A percentile compares a stretch with the other conserved stretches of the same genome.
These are phyloP conservation scores for Nepenthes gracilis DNA, from an alignment of 148 eudicot genomes.

Conservation along the genomic window DNA sequence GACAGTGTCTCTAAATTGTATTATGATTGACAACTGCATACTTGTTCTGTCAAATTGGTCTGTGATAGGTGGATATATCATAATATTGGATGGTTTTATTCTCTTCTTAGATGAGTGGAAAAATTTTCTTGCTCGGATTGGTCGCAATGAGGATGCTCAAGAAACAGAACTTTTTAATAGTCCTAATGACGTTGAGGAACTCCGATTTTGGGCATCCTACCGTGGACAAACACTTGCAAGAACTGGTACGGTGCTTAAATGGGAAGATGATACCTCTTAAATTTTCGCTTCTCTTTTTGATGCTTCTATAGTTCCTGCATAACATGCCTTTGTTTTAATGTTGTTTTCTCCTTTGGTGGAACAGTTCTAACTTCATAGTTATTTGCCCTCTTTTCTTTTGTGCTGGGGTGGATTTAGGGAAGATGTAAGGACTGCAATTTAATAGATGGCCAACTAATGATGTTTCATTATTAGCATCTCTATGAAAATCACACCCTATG, in stretches of 20 bases:
- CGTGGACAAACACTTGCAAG: constrained; percentile 96
- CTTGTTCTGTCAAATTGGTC: background rate
- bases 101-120: constrained; percentile 76
- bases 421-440: too few relatives aligned
- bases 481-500: too few relatives aligned
- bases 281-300: background rate
- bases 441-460: too few relatives aligned
- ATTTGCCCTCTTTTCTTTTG: too few relatives aligned
- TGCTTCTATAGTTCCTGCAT: background rate
- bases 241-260: constrained; percentile 41
- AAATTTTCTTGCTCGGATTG: constrained; percentile 90
- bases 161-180: constrained; percentile 72
- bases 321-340: background rate
- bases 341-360: too few relatives aligned
- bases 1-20: too few relatives aligned
- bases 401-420: too few relatives aligned
- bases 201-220: constrained; percentile 95
- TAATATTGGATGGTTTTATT: background rate
- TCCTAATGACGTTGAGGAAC: constrained; percentile 71
- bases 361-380: too few relatives aligned
- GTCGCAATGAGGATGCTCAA: constrained; percentile 70
- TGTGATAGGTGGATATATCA: background rate
- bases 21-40: too few relatives aligned
- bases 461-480: too few relatives aligned
- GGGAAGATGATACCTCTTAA: background rate